Percentiles rank a stretch among this genome's conserved stretches.
These are phyloP conservation scores for Laetiporus sulphureus DNA, from an alignment of 1,284 basidiomycete species.

Conservation along the genomic window DNA sequence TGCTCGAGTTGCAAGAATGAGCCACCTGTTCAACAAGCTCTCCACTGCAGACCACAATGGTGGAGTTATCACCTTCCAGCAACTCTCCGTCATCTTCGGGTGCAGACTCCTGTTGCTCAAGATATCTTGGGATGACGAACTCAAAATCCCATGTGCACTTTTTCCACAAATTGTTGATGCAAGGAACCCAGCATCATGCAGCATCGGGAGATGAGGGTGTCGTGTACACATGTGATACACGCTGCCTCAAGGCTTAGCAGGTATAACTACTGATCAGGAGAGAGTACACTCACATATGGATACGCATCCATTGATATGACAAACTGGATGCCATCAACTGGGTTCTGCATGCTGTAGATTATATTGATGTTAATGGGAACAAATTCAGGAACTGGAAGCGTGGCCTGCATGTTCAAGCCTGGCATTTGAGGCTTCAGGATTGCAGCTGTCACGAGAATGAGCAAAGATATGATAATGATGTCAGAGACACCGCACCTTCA, in stretches of 20 bases:
- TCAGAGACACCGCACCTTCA: slow-evolving; percentile 34
- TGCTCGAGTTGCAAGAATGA: slow-evolving; percentile 91
- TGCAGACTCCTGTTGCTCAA: slow-evolving; percentile 60
- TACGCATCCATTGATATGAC: slow-evolving; percentile 74
- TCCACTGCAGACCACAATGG: slow-evolving; percentile 89
- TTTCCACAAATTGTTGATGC: slow-evolving; percentile 93
- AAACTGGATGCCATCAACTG: slow-evolving; percentile 84
- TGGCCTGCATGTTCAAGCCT: slow-evolving; percentile 38
- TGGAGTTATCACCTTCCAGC: slow-evolving; percentile 56
- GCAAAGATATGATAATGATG: neutral
- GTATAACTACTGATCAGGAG: too few relatives aligned
- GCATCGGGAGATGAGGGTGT: slow-evolving; percentile 85
- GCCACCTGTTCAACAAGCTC: slow-evolving; percentile 91
- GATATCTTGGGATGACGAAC: slow-evolving; percentile 85
- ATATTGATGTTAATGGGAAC: slow-evolving; percentile 74
- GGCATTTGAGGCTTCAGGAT: slow-evolving; percentile 76
- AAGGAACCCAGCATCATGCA: slow-evolving; percentile 96
- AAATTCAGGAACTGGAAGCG: slow-evolving; percentile 54
- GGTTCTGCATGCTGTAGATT: slow-evolving; percentile 74
- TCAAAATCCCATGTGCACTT: slow-evolving; percentile 99
- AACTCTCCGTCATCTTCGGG: slow-evolving; percentile 47
- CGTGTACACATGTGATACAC: slow-evolving; percentile 90
- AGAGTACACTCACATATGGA: slow-evolving; percentile 80
- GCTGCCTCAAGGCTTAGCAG: slow-evolving; percentile 49
- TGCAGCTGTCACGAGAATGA: slow-evolving; percentile 41